phyloP scores from a whole-genome alignment of 2,329 filamentous ascomycete species.

The Cadophora sp. region DNA sequence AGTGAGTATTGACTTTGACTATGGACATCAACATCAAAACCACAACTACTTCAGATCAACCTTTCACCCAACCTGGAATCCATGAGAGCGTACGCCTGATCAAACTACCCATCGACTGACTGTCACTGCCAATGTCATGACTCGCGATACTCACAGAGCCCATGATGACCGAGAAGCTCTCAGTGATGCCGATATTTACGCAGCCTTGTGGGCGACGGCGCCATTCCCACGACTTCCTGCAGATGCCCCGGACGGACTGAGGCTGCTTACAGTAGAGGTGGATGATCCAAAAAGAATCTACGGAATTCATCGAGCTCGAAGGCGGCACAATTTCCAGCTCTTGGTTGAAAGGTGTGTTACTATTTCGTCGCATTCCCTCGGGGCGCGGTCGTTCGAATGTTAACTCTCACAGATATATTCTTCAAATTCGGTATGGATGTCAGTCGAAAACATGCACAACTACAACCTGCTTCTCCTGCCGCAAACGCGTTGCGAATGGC shows the following conservation, averaged over 20 bases:
- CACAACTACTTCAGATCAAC: neutral
- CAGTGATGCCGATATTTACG: slow-evolving; percentile 50
- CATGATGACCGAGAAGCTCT: slow-evolving; percentile 34
- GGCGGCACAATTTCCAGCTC: slow-evolving; percentile 69
- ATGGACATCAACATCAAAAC: neutral
- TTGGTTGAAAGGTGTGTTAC: slow-evolving; percentile 69
- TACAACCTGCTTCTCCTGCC: slow-evolving; percentile 81
- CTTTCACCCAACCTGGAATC: neutral
- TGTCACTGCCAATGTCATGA: slow-evolving; percentile 53
- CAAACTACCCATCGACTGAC: slow-evolving; percentile 5
- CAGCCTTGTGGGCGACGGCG: slow-evolving; percentile 66
- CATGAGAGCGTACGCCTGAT: neutral
- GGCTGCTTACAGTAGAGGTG: slow-evolving; percentile 61
- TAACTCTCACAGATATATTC: slow-evolving; percentile 67
- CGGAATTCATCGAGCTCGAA: slow-evolving; percentile 64
- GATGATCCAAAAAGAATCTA: slow-evolving; percentile 68
- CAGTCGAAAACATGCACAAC: slow-evolving; percentile 71
- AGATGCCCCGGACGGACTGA: slow-evolving; percentile 66
- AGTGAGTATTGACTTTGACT: neutral
- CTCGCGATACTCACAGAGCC: slow-evolving; percentile 50
- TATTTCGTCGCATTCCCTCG: slow-evolving; percentile 24
- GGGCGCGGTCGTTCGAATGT: slow-evolving; percentile 24
- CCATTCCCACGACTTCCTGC: slow-evolving; percentile 64
- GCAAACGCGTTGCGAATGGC: slow-evolving; percentile 69
- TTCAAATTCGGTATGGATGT: slow-evolving; percentile 85